phyloP scores from a whole-genome alignment of 2,329 filamentous ascomycete genomes.

The Ascochyta koolunga region DNA sequence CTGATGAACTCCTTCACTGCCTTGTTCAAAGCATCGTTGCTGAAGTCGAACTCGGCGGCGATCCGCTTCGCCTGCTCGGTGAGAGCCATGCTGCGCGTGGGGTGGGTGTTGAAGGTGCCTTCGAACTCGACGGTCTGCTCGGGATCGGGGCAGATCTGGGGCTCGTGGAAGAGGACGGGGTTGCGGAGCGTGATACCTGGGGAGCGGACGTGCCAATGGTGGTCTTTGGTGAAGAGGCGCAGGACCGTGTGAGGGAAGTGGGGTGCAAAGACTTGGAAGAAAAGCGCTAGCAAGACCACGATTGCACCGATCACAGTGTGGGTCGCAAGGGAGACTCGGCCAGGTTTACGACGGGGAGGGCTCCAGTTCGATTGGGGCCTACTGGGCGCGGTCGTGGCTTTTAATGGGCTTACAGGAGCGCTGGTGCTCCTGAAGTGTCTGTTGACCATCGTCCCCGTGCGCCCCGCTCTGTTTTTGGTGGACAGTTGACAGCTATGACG shows the following conservation, averaged over 20 bases:
- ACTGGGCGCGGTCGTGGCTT: conserved; percentile 22
- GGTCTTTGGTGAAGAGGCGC: conserved; percentile 32
- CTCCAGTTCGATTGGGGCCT: conserved; percentile 18
- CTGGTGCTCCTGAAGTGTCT: conserved; percentile 19
- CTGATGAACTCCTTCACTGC: conserved; percentile 84
- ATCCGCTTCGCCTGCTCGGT: conserved; percentile 78
- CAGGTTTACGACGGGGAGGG: conserved; percentile 17
- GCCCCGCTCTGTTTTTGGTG: conserved; percentile 20
- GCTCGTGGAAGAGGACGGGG: conserved; percentile 32
- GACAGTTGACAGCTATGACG: conserved; percentile 25
- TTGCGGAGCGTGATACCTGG: conserved; percentile 33
- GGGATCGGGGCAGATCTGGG: conserved; percentile 38
- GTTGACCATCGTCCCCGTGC: conserved; percentile 19
- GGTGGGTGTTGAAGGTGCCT: conserved; percentile 45
- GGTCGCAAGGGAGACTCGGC: conserved; percentile 25
- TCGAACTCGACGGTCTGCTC: conserved; percentile 34
- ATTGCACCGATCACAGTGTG: conserved; percentile 35
- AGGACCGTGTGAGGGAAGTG: conserved; percentile 42
- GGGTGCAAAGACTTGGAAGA: conserved; percentile 45
- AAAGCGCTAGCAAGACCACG: conserved; percentile 43
- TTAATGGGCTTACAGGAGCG: conserved; percentile 21
- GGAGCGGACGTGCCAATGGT: conserved; percentile 22
- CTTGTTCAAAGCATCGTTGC: conserved; percentile 75
- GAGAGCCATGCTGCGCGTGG: conserved; percentile 57
- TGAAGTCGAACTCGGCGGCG: conserved; percentile 84